Evolutionary conservation across 23 red algal species (phyloP).

Genomic region (Cyanidium caldarium): DNA sequence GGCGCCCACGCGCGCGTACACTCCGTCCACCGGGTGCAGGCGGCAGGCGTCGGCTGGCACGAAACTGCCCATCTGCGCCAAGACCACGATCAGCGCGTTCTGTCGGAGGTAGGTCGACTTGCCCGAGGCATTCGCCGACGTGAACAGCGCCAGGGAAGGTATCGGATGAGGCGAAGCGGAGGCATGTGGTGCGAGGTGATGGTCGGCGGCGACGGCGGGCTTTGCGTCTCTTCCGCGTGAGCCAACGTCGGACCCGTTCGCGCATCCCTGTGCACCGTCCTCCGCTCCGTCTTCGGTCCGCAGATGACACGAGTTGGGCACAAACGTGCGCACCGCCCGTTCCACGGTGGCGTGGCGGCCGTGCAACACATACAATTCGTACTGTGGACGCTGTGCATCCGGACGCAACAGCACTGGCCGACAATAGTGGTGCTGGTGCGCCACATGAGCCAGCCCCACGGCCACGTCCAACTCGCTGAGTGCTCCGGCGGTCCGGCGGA

Average conservation of each 20-base stretch:
- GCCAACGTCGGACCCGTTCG: too few relatives aligned
- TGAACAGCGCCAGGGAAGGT: constrained; percentile 1
- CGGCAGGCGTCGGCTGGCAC: constrained; percentile 1
- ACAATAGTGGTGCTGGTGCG: constrained; percentile 6
- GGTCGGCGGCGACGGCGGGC: not conserved
- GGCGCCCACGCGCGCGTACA: constrained; percentile 13
- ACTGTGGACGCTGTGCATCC: not conserved
- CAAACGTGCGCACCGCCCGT: not conserved
- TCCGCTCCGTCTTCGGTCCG: not conserved
- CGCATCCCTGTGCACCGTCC: too few relatives aligned
- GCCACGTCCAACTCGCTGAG: constrained; percentile 17
- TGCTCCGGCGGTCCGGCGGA: constrained; percentile 4
- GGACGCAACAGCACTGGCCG: not conserved
- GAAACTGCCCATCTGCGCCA: constrained; percentile 23
- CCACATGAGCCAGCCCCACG: constrained; percentile 2
- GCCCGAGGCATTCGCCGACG: constrained; percentile 8
- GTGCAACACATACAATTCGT: not conserved
- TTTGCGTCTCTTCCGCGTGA: too few relatives aligned
- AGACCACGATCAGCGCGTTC: constrained; percentile 8
- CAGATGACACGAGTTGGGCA: not conserved
- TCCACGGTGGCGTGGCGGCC: constrained; percentile 15
- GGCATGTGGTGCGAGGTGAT: too few relatives aligned
- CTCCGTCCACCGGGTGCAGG: not conserved
- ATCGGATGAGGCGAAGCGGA: too few relatives aligned
- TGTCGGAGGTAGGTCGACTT: constrained; percentile 17